Evolutionary conservation across 768 basidiomycete genomes (phyloP), one percentile per base, ranked within the genome.

Genomic region (Dioszegia aurantiaca): DNA sequence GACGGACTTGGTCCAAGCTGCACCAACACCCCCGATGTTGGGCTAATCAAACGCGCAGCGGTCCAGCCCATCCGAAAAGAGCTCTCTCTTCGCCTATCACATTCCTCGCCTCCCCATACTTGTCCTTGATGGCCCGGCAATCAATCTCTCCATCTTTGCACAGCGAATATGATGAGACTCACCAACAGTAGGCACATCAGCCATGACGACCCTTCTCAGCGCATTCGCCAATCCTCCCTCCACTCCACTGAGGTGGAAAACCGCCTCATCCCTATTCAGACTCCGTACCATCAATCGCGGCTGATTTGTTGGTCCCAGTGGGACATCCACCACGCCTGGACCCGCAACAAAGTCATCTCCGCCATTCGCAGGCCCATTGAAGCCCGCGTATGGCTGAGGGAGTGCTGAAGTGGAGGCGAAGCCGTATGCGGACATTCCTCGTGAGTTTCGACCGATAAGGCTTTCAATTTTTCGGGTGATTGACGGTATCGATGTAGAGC

Each of bases 211-310:
- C 67, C 95, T 82, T 68, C 95, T 84, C 39, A 99, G 73, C 5
- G 93, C 93, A 78, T 99, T 99, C 54, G 94, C 94, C 67, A 94
- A 88, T 44, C 88, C 89, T 72, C 97, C 82, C 78, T 98, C 93
- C 36, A 97, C 93, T 83, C 95, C 94, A 75, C 90, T 88, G 11
- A 99, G 80, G 12, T 93, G 86, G 69, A 98, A 98, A 70, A 90
- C 87, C 61, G 92, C 90, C 59, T 84, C 81, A 71, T 94, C 89
- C 70, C 84, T 84, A 72, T 89, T 86, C 53, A 94, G 79, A 64
- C 59, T 65, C 43, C 73, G 36, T 21, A 76, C 64, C 19, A 70
- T 42, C 8, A 73, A 40, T 44, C 69, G 31, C 4, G 71, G 71
- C 52, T 73, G 68, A 40, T 70, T 68, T 27, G 68, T 73, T 37